Conservation (phyloP, 495 filamentous ascomycete genomes). For the Trichoderma reesei region DNA sequence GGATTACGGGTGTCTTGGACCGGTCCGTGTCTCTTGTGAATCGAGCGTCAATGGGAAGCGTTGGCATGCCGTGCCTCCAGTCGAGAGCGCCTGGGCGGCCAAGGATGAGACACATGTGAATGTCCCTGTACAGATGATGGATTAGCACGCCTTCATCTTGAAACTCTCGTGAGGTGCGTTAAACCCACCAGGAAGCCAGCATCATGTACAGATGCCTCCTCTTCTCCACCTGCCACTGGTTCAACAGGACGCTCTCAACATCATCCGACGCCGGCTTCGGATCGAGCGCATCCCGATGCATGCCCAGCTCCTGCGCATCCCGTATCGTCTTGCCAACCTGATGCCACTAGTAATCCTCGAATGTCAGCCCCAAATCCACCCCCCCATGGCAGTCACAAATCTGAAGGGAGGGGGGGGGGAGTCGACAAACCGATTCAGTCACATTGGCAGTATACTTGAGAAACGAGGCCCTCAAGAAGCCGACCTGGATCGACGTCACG, state of each 20-base stretch:
- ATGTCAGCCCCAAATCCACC: background rate
- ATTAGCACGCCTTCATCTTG: background rate
- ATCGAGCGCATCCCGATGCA: constrained; percentile 42
- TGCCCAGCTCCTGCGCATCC: constrained; percentile 54
- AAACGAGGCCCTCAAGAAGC: constrained; percentile 40
- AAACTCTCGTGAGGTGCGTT: background rate
- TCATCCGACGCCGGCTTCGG: constrained; percentile 28
- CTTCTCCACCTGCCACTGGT: constrained; percentile 44
- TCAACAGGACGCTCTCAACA: constrained; percentile 35
- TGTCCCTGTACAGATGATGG: constrained; percentile 26
- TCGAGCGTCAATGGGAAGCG: constrained; percentile 30
- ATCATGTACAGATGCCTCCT: constrained; percentile 47
- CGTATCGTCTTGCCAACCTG: constrained; percentile 45
- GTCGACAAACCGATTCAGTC: constrained; percentile 33
- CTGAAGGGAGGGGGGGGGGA: background rate
- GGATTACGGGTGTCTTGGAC: constrained; percentile 25
- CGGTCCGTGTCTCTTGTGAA: constrained; percentile 19
- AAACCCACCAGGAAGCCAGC: constrained; percentile 36
- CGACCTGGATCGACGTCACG: constrained; percentile 45
- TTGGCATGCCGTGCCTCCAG: constrained; percentile 29
- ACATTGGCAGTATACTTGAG: constrained; percentile 43
- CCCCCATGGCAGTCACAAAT: constrained; percentile 16
- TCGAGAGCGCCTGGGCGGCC: constrained; percentile 48
- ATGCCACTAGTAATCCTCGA: constrained; percentile 41
- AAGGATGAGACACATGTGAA: constrained; percentile 49